phyloP scores from a whole-genome alignment of 768 basidiomycete genomes.

The Amanita exitialis region DNA sequence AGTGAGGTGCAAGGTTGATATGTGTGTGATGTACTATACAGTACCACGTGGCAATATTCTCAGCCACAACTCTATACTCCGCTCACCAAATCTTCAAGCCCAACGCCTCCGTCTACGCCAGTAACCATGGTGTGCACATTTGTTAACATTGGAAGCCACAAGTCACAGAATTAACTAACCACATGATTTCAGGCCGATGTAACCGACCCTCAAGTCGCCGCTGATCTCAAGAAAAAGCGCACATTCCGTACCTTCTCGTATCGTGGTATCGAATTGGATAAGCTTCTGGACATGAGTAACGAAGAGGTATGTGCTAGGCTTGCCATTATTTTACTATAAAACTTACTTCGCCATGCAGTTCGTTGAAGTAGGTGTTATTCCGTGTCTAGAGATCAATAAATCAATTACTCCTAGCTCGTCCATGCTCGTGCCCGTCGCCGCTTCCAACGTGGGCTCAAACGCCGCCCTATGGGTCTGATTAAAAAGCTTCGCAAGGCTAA shows the following conservation, averaged over 20 bases:
- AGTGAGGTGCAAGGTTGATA: conserved; percentile 15
- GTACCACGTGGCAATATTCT: conserved; percentile 35
- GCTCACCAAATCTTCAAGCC: conserved; percentile 15
- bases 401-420: conserved; percentile 54
- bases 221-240: conserved; percentile 97
- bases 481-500: conserved; percentile 99
- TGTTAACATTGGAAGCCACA: neutral
- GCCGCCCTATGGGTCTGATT: conserved; percentile 96
- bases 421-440: conserved; percentile 97
- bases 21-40: conserved; percentile 39
- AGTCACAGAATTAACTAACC: conserved; percentile 7
- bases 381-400: neutral
- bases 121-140: conserved; percentile 30
- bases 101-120: conserved; percentile 32
- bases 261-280: conserved; percentile 96
- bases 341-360: conserved; percentile 35
- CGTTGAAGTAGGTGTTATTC: conserved; percentile 51
- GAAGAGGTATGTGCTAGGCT: conserved; percentile 68
- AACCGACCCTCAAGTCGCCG: conserved; percentile 89
- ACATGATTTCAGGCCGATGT: conserved; percentile 58
- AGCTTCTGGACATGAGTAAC: conserved; percentile 92
- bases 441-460: conserved; percentile 98
- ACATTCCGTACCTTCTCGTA: conserved; percentile 99
- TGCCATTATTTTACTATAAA: neutral
- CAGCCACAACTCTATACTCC: conserved; percentile 32